phyloP scores from a whole-genome alignment of 371 early-diverging fungal species.

The Mortierella sp. region DNA sequence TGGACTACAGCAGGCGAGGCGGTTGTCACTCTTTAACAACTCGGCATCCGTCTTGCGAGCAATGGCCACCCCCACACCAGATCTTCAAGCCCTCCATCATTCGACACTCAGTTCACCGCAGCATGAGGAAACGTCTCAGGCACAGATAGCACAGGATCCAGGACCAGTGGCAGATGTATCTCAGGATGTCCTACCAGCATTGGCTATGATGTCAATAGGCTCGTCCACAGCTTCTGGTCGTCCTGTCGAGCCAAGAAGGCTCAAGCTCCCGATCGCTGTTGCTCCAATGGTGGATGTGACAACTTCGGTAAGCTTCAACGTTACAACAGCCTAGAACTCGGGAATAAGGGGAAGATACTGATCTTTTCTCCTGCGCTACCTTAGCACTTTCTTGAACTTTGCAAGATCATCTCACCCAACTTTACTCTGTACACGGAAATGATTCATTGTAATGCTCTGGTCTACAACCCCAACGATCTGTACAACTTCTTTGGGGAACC shows the following conservation, averaged over 20 bases:
- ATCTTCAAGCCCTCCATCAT: neutral
- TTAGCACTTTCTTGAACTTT: constrained; percentile 72
- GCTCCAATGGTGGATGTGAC: constrained; percentile 88
- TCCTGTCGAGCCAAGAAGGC: constrained; percentile 41
- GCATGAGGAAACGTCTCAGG: constrained; percentile 2
- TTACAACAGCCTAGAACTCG: no score
- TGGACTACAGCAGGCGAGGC: constrained; percentile 16
- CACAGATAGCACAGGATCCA: neutral
- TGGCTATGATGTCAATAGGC: neutral
- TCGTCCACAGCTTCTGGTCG: constrained; percentile 39
- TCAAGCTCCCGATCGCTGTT: constrained; percentile 66
- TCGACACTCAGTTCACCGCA: constrained; percentile 4
- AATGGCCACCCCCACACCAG: constrained; percentile 4
- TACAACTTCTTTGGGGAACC: constrained; percentile 65
- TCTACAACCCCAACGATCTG: constrained; percentile 57
- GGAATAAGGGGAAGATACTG: neutral
- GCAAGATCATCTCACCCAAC: constrained; percentile 76
- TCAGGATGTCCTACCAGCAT: neutral
- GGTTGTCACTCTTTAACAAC: constrained; percentile 2
- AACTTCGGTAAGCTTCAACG: constrained; percentile 69
- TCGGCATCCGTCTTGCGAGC: constrained; percentile 3
- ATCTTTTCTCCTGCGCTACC: neutral
- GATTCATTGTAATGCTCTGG: constrained; percentile 78
- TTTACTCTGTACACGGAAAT: constrained; percentile 80
- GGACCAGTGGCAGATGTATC: constrained; percentile 3